Conservation (phyloP, 75 land plant species). For the Cupressus sempervirens region DNA sequence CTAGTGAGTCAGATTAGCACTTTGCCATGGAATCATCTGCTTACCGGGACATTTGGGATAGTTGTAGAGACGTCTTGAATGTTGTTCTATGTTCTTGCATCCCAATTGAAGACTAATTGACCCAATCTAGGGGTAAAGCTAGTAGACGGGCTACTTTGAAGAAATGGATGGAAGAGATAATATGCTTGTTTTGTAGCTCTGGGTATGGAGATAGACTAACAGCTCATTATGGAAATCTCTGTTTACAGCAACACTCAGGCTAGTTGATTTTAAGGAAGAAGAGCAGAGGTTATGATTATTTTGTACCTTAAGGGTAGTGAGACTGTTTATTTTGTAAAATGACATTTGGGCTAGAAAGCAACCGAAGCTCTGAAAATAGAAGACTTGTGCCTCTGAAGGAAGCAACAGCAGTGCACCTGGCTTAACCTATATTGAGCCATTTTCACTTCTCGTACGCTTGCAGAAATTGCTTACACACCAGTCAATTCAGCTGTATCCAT, state of each 20-base stretch:
- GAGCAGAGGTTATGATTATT: not conserved
- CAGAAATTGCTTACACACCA: not conserved
- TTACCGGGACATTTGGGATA: too few species aligned
- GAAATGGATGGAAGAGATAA: not conserved
- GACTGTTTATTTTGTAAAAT: not conserved
- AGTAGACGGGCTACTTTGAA: not conserved
- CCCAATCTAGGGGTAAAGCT: not conserved
- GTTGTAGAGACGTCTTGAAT: too few species aligned
- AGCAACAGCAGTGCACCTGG: not conserved
- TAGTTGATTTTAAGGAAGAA: not conserved
- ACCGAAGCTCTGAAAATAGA: not conserved
- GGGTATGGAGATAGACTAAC: not conserved
- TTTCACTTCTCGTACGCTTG: not conserved
- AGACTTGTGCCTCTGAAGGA: not conserved
- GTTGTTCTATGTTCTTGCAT: not conserved
- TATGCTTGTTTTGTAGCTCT: not conserved
- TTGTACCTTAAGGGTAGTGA: not conserved
- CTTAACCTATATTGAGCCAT: not conserved
- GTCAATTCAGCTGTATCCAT: not conserved
- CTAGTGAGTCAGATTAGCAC: too few species aligned
- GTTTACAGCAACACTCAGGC: not conserved
- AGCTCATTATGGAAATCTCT: not conserved
- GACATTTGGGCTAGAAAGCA: not conserved
- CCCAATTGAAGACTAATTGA: not conserved
- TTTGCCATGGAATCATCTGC: too few species aligned